Evolutionary conservation across 805 yeast genomes (phyloP).

Genomic region (Pichia eremophila): DNA sequence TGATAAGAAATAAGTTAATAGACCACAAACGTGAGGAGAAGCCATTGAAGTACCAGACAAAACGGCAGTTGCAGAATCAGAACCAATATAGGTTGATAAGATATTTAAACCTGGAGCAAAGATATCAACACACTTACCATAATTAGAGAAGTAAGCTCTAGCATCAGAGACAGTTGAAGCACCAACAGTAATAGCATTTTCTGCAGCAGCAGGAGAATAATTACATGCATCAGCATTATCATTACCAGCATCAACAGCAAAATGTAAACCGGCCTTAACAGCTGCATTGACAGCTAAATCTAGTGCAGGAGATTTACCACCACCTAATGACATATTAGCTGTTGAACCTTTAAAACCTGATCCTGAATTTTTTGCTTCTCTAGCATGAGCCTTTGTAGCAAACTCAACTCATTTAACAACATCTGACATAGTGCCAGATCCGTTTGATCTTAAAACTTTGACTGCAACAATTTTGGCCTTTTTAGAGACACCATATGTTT

Average conservation of each 20-base stretch:
- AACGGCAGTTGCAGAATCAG: constrained; percentile 65
- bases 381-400: constrained; percentile 65
- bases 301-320: constrained; percentile 81
- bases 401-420: constrained; percentile 78
- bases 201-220: constrained; percentile 51
- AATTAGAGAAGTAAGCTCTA: constrained; percentile 93
- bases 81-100: constrained; percentile 75
- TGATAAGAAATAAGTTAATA: constrained; percentile 80
- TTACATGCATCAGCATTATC: constrained; percentile 84
- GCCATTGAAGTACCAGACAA: constrained; percentile 98
- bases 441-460: constrained; percentile 73
- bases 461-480: constrained; percentile 71
- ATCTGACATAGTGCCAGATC: constrained; percentile 77
- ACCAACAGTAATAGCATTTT: background rate
- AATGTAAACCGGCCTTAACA: constrained; percentile 76
- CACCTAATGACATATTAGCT: constrained; percentile 91
- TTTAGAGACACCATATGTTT: constrained; percentile 76
- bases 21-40: constrained; percentile 91
- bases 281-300: constrained; percentile 88
- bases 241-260: background rate
- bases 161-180: constrained; percentile 1
- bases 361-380: constrained; percentile 37
- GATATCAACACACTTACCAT: constrained; percentile 90
- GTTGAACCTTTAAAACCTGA: constrained; percentile 76
- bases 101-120: constrained; percentile 94